phyloP scores from a whole-genome alignment of 116 monocot species.

The Zostera marina region DNA sequence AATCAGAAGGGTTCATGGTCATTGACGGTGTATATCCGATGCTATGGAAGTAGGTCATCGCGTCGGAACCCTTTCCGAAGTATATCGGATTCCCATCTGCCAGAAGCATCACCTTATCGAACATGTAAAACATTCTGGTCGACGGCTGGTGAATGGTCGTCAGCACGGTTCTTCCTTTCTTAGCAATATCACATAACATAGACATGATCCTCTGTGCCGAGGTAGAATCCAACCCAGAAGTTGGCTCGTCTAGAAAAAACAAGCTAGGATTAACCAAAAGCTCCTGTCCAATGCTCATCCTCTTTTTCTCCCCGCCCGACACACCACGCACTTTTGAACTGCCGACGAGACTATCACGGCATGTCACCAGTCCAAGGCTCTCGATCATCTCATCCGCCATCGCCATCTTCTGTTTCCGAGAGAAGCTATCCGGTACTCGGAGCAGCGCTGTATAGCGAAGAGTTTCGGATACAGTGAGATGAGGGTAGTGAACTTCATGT shows the following conservation, averaged over 20 bases:
- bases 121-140: slow-evolving; percentile 31
- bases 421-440: slow-evolving; percentile 23
- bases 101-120: slow-evolving; percentile 26
- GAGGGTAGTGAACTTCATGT: slow-evolving; percentile 51
- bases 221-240: slow-evolving; percentile 37
- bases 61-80: slow-evolving; percentile 19
- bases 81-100: slow-evolving; percentile 21
- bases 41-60: slow-evolving; percentile 18
- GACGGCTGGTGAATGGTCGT: slow-evolving; percentile 54
- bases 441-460: slow-evolving; percentile 42
- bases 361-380: slow-evolving; percentile 21
- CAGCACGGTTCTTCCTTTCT: slow-evolving; percentile 21
- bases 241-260: slow-evolving; percentile 41
- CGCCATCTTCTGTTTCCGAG: slow-evolving; percentile 16
- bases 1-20: slow-evolving; percentile 32
- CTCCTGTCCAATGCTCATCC: slow-evolving; percentile 46
- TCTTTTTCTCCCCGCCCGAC: slow-evolving; percentile 41
- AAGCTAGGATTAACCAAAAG: slow-evolving; percentile 32
- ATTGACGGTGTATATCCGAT: slow-evolving; percentile 15
- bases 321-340: slow-evolving; percentile 19
- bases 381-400: slow-evolving; percentile 15
- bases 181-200: slow-evolving; percentile 13
- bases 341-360: slow-evolving; percentile 19
- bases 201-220: slow-evolving; percentile 22
- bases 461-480: slow-evolving; percentile 50